A percentile compares a stretch with the other conserved stretches of the same genome.
Conservation (phyloP, 2,329 filamentous ascomycete genomes). For the Shiraia bambusicola region DNA sequence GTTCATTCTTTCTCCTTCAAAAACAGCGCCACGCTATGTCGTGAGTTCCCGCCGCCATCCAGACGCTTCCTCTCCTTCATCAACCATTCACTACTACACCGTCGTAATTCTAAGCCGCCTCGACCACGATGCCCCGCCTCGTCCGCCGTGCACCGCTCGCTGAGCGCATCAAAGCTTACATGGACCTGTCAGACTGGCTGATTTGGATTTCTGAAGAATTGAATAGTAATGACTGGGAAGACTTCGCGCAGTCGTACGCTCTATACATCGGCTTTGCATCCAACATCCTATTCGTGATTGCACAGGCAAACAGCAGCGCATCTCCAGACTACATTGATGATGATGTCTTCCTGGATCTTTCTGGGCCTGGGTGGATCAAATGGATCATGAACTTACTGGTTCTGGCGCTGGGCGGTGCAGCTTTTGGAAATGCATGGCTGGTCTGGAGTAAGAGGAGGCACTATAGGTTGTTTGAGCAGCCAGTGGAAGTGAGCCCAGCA, state of each 20-base stretch:
- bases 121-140: slow-evolving; percentile 66
- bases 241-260: slow-evolving; percentile 70
- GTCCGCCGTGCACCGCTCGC: slow-evolving; percentile 77
- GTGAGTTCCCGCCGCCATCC: slow-evolving; percentile 12
- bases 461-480: slow-evolving; percentile 88
- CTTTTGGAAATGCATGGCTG: slow-evolving; percentile 75
- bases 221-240: slow-evolving; percentile 88
- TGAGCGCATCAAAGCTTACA: slow-evolving; percentile 76
- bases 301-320: slow-evolving; percentile 70
- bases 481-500: slow-evolving; percentile 71
- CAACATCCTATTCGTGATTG: slow-evolving; percentile 79
- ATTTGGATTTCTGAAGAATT: slow-evolving; percentile 92
- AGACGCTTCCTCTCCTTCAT: background rate
- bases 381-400: slow-evolving; percentile 69
- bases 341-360: slow-evolving; percentile 73
- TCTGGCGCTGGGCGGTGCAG: slow-evolving; percentile 67
- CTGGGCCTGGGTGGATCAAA: slow-evolving; percentile 62
- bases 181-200: slow-evolving; percentile 86
- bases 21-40: slow-evolving; percentile 22
- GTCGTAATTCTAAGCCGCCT: slow-evolving; percentile 1
- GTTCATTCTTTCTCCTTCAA: slow-evolving; percentile 10
- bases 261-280: slow-evolving; percentile 72
- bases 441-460: slow-evolving; percentile 78
- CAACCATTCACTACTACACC: background rate
- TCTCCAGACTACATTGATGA: slow-evolving; percentile 58